Conservation (phyloP, 768 basidiomycete species). For the Boletus tylopilopsis region DNA sequence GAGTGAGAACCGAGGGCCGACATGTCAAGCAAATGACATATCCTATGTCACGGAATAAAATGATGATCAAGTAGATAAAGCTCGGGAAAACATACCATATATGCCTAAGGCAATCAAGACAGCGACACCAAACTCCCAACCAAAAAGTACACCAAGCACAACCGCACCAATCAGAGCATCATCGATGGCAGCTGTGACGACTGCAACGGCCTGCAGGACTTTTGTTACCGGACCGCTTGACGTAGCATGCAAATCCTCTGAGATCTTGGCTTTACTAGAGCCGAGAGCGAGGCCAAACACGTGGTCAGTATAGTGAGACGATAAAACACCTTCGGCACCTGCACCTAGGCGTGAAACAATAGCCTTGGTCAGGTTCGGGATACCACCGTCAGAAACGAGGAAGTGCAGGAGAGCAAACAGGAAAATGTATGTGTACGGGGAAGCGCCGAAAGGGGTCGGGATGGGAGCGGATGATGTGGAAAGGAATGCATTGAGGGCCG, state of each 20-base stretch:
- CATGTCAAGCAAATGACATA: conserved; percentile 12
- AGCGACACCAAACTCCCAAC: conserved; percentile 63
- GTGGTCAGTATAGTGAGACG: conserved; percentile 72
- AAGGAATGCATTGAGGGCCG: conserved; percentile 25
- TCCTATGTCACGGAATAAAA: conserved; percentile 9
- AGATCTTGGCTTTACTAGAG: conserved; percentile 76
- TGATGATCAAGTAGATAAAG: background rate
- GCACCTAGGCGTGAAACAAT: conserved; percentile 90
- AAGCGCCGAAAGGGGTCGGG: conserved; percentile 29
- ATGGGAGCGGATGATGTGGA: conserved; percentile 18
- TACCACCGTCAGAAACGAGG: conserved; percentile 72
- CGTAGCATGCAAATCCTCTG: conserved; percentile 47
- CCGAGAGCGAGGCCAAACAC: conserved; percentile 81
- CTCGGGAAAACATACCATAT: conserved; percentile 49
- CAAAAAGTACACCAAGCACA: conserved; percentile 59
- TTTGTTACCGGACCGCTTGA: conserved; percentile 12
- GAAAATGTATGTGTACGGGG: conserved; percentile 68
- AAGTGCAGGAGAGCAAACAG: conserved; percentile 68
- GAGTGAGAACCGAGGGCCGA: conserved; percentile 7
- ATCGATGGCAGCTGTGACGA: conserved; percentile 77
- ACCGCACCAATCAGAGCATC: conserved; percentile 73
- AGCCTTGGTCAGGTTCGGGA: conserved; percentile 63
- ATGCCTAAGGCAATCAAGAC: conserved; percentile 71
- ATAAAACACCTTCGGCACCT: conserved; percentile 69
- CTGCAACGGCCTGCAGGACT: conserved; percentile 34